Conservation (phyloP, 2,329 filamentous ascomycete genomes). For the Amauroascus verrucosus region DNA sequence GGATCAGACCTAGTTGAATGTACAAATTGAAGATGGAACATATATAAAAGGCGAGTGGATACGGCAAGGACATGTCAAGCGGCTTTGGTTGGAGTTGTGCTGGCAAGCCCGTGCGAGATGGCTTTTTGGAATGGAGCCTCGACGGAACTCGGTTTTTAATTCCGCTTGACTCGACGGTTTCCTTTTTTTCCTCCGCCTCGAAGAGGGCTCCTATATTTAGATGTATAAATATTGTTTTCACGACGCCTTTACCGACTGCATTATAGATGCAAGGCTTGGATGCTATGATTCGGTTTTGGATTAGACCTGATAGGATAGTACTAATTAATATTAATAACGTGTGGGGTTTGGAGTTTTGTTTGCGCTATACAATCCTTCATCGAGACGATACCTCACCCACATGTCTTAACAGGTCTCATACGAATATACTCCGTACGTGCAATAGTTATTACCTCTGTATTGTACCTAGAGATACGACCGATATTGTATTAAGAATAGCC, state of each 20-base stretch:
- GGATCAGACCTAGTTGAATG: neutral
- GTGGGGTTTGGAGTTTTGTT: too few relatives aligned
- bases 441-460: too few relatives aligned
- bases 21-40: slow-evolving; percentile 1
- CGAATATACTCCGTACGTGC: too few relatives aligned
- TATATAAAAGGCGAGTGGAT: neutral
- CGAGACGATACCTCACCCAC: too few relatives aligned
- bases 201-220: neutral
- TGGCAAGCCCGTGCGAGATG: neutral
- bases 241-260: neutral
- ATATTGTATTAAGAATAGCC: too few relatives aligned
- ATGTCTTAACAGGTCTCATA: too few relatives aligned
- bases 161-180: neutral
- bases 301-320: neutral
- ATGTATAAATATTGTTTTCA: neutral
- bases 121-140: neutral
- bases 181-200: neutral
- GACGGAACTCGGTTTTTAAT: neutral
- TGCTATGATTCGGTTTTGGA: neutral
- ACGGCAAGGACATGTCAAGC: neutral
- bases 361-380: too few relatives aligned
- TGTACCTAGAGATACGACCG: too few relatives aligned
- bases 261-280: neutral
- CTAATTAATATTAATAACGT: neutral
- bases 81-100: neutral